Conservation (phyloP, 2,329 filamentous ascomycete genomes). For the Alternaria ethzedia region DNA sequence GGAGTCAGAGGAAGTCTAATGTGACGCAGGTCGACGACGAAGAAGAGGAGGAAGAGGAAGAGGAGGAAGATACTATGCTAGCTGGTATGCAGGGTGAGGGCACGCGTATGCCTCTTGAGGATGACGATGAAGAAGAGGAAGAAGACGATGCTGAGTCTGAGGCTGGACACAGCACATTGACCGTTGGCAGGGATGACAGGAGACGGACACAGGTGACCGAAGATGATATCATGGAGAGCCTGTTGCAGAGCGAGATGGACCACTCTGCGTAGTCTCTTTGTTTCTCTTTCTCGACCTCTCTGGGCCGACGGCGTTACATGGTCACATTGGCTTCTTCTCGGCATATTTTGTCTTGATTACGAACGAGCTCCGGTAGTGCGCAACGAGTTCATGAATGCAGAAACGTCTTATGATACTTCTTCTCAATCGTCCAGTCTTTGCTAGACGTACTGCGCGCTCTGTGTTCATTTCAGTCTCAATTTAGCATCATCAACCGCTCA, state of each 20-base stretch:
- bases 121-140: conserved; percentile 30
- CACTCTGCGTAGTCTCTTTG: conserved; percentile 1
- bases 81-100: conserved; percentile 44
- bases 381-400: background rate
- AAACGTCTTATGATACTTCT: background rate
- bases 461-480: background rate
- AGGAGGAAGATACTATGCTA: conserved; percentile 43
- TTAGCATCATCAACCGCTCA: background rate
- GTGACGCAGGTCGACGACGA: conserved; percentile 12
- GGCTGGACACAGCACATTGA: conserved; percentile 11
- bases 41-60: conserved; percentile 28
- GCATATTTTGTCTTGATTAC: background rate
- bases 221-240: conserved; percentile 43
- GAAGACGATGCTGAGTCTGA: conserved; percentile 15
- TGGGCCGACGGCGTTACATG: background rate
- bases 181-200: conserved; percentile 8
- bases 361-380: background rate
- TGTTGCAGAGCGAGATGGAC: conserved; percentile 28
- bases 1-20: background rate
- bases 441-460: background rate
- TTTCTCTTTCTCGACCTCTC: background rate
- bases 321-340: background rate
- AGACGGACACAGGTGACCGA: conserved; percentile 31
- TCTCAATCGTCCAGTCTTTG: background rate
- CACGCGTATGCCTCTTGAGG: conserved; percentile 42